These are phyloP conservation scores for Fonsecaea monophora DNA, from an alignment of 2,329 filamentous ascomycete species.

Conservation along the genomic window DNA sequence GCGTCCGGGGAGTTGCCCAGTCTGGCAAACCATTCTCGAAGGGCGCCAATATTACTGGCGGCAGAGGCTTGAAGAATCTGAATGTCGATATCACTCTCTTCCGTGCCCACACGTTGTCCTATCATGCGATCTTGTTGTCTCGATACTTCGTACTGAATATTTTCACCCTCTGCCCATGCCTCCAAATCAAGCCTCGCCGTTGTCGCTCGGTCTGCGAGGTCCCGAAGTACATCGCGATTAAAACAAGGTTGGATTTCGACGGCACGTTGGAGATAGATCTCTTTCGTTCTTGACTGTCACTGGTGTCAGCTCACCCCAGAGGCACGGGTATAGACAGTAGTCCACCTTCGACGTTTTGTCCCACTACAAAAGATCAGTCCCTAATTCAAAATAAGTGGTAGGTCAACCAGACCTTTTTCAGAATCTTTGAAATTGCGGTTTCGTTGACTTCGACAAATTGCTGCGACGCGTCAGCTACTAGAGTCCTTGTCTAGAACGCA, in stretches of 20 bases:
- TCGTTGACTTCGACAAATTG: conserved; percentile 99
- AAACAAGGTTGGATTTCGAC: conserved; percentile 99
- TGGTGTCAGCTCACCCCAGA: conserved; percentile 43
- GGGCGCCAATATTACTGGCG: conserved; percentile 75
- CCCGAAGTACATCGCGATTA: conserved; percentile 95
- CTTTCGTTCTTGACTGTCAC: conserved; percentile 84
- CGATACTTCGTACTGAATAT: conserved; percentile 76
- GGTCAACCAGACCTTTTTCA: conserved; percentile 76
- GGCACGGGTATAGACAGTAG: conserved; percentile 26
- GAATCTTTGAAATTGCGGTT: conserved; percentile 95
- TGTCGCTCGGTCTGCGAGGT: conserved; percentile 94
- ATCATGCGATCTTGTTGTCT: conserved; percentile 50
- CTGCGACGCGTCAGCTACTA: conserved; percentile 50
- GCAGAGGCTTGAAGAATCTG: conserved; percentile 87
- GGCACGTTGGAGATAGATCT: conserved; percentile 91
- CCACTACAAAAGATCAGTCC: conserved; percentile 66
- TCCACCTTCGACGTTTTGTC: conserved; percentile 94
- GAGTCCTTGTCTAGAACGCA: not conserved
- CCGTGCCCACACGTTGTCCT: conserved; percentile 64
- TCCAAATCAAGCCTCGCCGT: conserved; percentile 94
- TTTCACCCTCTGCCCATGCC: conserved; percentile 95
- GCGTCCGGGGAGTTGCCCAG: conserved; percentile 68
- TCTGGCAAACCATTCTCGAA: conserved; percentile 81
- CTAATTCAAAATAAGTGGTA: conserved; percentile 32
- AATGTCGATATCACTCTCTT: conserved; percentile 88